phyloP scores from a whole-genome alignment of 352 stramenopile species.

The Thalassiosira livingstoniorum region DNA sequence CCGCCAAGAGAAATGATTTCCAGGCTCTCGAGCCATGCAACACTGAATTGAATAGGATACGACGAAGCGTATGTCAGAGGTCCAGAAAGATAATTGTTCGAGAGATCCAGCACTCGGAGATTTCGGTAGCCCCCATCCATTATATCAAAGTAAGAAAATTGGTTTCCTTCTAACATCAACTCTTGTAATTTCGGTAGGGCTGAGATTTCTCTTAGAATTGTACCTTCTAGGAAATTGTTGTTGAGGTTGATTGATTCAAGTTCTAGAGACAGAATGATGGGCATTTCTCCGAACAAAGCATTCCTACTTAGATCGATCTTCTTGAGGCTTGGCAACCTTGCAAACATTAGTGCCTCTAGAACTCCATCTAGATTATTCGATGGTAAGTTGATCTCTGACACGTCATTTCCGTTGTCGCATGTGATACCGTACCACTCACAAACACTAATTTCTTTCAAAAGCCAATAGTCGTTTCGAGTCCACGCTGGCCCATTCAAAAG shows the following conservation, averaged over 20 bases:
- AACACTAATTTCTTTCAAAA: background rate
- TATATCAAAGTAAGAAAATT: conserved; percentile 5
- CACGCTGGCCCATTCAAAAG: background rate
- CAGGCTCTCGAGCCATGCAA: conserved; percentile 36
- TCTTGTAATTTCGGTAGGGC: conserved; percentile 30
- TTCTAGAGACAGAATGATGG: too few relatives aligned
- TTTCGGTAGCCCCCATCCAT: background rate
- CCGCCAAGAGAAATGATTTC: conserved; percentile 22
- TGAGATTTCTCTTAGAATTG: conserved; percentile 40
- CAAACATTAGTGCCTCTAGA: background rate
- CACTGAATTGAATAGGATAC: conserved; percentile 23
- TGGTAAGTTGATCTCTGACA: background rate
- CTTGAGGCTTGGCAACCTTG: background rate
- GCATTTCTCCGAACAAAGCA: background rate
- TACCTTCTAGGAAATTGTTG: conserved; percentile 48
- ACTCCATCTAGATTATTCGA: background rate
- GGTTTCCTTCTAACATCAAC: conserved; percentile 6
- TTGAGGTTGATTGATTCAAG: conserved; percentile 23
- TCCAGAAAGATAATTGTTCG: conserved; percentile 46
- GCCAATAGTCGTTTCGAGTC: conserved; percentile 6
- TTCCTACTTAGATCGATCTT: conserved; percentile 13
- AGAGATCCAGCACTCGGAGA: conserved; percentile 33
- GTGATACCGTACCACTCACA: conserved; percentile 4
- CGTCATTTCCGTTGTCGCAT: background rate
- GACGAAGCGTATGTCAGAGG: too few relatives aligned